A percentile compares a stretch with the other conserved stretches of the same genome.
phyloP scores from a whole-genome alignment of 2,329 filamentous ascomycete genomes.

The Aspergillus latus region DNA sequence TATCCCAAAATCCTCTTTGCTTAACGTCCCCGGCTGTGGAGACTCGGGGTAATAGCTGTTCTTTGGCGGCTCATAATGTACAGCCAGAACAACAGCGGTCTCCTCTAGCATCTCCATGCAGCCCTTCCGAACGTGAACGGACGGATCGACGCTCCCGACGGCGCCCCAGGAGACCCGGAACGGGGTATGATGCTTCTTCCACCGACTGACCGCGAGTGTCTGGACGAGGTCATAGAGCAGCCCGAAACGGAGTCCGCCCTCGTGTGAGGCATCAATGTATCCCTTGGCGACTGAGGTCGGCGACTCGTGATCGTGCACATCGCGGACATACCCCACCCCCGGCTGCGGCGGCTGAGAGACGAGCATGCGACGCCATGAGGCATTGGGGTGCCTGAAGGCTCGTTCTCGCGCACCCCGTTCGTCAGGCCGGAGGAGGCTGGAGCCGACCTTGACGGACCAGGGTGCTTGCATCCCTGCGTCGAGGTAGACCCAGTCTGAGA shows the following conservation, averaged over 20 bases:
- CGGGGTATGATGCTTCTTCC: neutral
- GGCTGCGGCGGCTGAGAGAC: neutral
- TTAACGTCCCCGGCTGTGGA: neutral
- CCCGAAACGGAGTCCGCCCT: neutral
- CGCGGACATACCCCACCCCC: neutral
- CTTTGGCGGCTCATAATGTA: neutral
- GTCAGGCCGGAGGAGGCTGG: neutral
- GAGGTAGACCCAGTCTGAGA: neutral
- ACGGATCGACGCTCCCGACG: neutral
- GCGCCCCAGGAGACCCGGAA: neutral
- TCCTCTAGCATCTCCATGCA: neutral
- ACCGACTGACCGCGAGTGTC: neutral
- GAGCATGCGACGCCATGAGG: neutral
- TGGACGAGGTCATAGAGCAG: neutral
- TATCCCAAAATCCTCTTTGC: neutral
- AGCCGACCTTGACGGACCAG: neutral
- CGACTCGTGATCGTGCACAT: neutral
- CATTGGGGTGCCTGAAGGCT: neutral
- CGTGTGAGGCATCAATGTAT: neutral
- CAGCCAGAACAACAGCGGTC: neutral
- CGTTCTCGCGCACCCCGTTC: neutral
- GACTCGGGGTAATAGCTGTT: neutral
- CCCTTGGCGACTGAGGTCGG: neutral
- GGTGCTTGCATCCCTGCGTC: neutral
- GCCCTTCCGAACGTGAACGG: neutral